phyloP scores from a whole-genome alignment of 768 basidiomycete genomes.

The Rhizopogon salebrosus region DNA sequence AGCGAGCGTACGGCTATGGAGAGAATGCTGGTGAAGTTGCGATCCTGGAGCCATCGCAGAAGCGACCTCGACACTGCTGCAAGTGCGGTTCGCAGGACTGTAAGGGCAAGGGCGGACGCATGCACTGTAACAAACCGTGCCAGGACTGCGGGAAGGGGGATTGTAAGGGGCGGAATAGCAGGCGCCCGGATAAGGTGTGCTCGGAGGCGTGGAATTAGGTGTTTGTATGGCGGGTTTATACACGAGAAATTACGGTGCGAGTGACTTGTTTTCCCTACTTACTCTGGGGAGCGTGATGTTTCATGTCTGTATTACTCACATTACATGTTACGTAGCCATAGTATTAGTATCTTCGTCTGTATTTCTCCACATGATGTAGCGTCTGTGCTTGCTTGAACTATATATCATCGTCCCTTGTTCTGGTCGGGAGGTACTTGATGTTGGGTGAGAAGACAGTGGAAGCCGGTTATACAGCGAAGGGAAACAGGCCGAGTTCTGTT shows the following conservation, averaged over 20 bases:
- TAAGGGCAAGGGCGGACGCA: slow-evolving; percentile 77
- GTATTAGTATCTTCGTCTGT: not conserved
- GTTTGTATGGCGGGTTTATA: not conserved
- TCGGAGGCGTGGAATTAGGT: slow-evolving; percentile 45
- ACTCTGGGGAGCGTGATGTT: not conserved
- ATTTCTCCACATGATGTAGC: not conserved
- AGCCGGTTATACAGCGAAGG: no score
- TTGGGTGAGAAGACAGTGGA: no score
- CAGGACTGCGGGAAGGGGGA: slow-evolving; percentile 82
- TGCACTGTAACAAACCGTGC: slow-evolving; percentile 68
- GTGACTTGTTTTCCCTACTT: not conserved
- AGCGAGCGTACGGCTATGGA: slow-evolving; percentile 24
- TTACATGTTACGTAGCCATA: not conserved
- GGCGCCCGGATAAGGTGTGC: slow-evolving; percentile 73
- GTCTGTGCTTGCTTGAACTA: not conserved
- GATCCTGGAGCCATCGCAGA: slow-evolving; percentile 36
- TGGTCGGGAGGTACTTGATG: not conserved
- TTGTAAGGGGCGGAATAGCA: slow-evolving; percentile 72
- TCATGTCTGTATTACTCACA: not conserved
- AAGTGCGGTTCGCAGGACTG: slow-evolving; percentile 80
- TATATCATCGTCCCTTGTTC: not conserved
- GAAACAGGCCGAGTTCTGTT: not conserved
- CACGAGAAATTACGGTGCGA: not conserved
- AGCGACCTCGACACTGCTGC: slow-evolving; percentile 74
- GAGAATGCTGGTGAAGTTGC: slow-evolving; percentile 20